A percentile compares a stretch with the other conserved stretches of the same genome.
Conservation (phyloP, 768 basidiomycete genomes). For the Termitomyces sp. region DNA sequence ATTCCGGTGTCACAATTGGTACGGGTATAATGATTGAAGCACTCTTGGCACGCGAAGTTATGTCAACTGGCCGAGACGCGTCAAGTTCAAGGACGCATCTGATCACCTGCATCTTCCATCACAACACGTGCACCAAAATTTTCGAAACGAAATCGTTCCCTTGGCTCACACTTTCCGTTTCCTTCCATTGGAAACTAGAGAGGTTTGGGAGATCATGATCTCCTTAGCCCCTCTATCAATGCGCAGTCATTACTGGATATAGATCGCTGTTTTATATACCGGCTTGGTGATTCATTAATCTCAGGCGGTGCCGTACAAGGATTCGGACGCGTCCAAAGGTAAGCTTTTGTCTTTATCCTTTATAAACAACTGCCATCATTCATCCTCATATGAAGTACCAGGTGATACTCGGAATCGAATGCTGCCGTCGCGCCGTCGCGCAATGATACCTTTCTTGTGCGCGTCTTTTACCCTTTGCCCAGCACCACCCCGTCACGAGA, state of each 20-base stretch:
- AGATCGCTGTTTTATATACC: neutral
- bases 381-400: neutral
- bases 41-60: neutral
- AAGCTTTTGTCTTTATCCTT: constrained; percentile 3
- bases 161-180: constrained; percentile 3
- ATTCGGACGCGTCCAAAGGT: neutral
- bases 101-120: neutral
- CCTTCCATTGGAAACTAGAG: neutral
- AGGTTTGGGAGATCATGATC: neutral
- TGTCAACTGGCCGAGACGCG: neutral
- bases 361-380: neutral
- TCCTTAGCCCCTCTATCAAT: neutral
- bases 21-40: neutral
- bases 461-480: constrained; percentile 7
- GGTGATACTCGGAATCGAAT: constrained; percentile 1
- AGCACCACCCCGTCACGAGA: constrained; percentile 4
- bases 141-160: neutral
- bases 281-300: neutral
- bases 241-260: neutral
- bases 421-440: neutral
- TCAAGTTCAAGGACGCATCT: neutral
- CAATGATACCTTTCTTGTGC: neutral
- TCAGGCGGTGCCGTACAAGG: neutral
- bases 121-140: neutral
- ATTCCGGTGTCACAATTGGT: neutral